These are phyloP conservation scores for Phialophora macrospora DNA, from an alignment of 2,329 filamentous ascomycete genomes.

Conservation along the genomic window DNA sequence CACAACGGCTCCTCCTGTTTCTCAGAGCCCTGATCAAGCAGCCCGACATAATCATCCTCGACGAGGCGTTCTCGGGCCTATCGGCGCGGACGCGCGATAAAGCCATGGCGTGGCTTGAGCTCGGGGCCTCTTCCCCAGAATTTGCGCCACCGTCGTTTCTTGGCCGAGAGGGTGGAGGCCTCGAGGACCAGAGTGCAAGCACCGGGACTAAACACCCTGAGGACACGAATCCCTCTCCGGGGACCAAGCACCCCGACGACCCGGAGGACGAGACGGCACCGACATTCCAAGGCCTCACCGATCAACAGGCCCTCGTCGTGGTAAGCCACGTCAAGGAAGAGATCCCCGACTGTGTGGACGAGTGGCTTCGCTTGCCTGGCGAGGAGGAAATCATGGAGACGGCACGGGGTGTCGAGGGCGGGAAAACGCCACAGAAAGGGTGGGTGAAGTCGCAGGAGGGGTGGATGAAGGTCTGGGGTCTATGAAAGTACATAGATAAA, in stretches of 20 bases:
- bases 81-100: constrained; percentile 81
- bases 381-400: constrained; percentile 38
- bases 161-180: no score
- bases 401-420: constrained; percentile 31
- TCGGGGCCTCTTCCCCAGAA: constrained; percentile 51
- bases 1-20: constrained; percentile 84
- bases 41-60: constrained; percentile 80
- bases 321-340: constrained; percentile 92
- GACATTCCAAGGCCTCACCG: constrained; percentile 66
- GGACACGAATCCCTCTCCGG: no score
- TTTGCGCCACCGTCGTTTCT: neutral
- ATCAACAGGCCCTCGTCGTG: constrained; percentile 81
- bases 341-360: constrained; percentile 78
- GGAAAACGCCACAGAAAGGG: constrained; percentile 23
- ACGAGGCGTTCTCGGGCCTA: constrained; percentile 88
- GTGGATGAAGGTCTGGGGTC: constrained; percentile 38
- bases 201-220: no score
- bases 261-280: neutral
- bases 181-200: no score
- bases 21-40: constrained; percentile 79
- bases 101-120: constrained; percentile 78
- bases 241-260: neutral
- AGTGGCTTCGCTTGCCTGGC: constrained; percentile 81
- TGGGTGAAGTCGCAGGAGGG: constrained; percentile 32
- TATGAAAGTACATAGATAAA: constrained; percentile 9